Evolutionary conservation across 768 basidiomycete genomes (phyloP).

Genomic region (Leccinum subgranulosum): DNA sequence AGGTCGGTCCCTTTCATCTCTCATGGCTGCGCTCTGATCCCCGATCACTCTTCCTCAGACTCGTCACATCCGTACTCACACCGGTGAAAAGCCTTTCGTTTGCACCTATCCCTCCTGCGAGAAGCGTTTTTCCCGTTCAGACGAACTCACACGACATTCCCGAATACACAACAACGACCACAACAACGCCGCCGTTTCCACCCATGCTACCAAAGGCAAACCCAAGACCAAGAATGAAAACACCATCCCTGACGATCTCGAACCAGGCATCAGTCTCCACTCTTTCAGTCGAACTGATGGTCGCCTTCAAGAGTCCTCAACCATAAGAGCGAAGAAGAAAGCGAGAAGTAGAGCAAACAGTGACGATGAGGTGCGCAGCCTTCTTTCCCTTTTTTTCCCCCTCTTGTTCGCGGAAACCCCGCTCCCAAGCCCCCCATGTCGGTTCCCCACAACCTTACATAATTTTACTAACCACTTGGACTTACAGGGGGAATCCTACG

Average conservation of each 20-base stretch:
- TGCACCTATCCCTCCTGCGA: conserved; percentile 95
- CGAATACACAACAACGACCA: conserved; percentile 82
- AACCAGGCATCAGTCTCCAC: conserved; percentile 25
- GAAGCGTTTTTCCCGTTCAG: conserved; percentile 97
- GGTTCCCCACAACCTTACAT: conserved; percentile 28
- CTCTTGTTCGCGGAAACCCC: background rate
- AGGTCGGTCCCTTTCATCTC: conserved; percentile 48
- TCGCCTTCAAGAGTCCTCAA: conserved; percentile 22
- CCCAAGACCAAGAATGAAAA: conserved; percentile 30
- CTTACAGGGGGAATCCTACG: conserved; percentile 52
- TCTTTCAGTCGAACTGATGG: conserved; percentile 19
- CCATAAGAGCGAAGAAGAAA: conserved; percentile 64
- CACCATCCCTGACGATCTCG: conserved; percentile 24
- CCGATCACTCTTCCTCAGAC: conserved; percentile 52
- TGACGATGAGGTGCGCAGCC: conserved; percentile 74
- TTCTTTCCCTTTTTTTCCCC: background rate
- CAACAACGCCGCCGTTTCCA: conserved; percentile 15
- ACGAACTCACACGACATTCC: conserved; percentile 95
- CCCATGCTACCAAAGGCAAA: conserved; percentile 25
- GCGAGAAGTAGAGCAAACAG: conserved; percentile 75
- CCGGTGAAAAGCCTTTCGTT: conserved; percentile 94
- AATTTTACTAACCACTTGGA: conserved; percentile 17
- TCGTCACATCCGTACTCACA: conserved; percentile 96
- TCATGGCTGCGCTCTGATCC: conserved; percentile 13
- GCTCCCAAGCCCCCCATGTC: conserved; percentile 14